These are phyloP conservation scores for Fusarium haematococcum DNA, from an alignment of 2,329 filamentous ascomycete genomes.

Conservation along the genomic window DNA sequence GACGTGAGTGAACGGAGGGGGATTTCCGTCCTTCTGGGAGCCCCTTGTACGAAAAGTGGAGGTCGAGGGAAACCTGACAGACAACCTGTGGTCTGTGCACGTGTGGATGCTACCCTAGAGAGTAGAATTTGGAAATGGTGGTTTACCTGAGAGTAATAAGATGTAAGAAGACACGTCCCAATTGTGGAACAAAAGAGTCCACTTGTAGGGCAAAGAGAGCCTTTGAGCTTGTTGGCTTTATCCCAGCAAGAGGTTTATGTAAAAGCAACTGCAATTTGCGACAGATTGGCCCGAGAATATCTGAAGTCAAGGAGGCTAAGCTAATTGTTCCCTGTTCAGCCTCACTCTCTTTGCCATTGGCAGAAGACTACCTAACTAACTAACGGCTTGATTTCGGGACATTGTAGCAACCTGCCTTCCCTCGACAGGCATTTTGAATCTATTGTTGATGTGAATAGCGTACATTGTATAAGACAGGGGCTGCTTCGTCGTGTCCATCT, in stretches of 20 bases:
- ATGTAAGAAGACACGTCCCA: neutral
- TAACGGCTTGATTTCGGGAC: neutral
- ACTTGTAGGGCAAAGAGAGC: neutral
- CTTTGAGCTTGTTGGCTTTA: neutral
- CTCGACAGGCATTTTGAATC: neutral
- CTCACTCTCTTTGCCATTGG: neutral
- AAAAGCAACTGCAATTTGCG: neutral
- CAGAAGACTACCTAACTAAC: neutral
- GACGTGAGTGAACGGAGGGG: no score
- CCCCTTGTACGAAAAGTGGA: neutral
- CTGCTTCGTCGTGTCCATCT: neutral
- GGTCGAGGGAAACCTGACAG: neutral
- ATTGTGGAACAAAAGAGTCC: neutral
- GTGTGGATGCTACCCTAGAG: neutral
- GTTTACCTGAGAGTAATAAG: neutral
- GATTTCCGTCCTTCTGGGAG: neutral
- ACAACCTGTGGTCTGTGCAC: neutral
- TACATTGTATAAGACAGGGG: neutral
- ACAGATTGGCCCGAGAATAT: neutral
- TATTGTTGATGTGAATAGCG: neutral
- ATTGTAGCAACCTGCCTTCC: neutral
- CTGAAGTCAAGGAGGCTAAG: neutral
- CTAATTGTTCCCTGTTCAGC: neutral
- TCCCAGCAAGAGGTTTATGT: no score
- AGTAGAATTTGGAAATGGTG: neutral